phyloP scores from a whole-genome alignment of 495 filamentous ascomycete species.

The Astrocystis sublimbata region DNA sequence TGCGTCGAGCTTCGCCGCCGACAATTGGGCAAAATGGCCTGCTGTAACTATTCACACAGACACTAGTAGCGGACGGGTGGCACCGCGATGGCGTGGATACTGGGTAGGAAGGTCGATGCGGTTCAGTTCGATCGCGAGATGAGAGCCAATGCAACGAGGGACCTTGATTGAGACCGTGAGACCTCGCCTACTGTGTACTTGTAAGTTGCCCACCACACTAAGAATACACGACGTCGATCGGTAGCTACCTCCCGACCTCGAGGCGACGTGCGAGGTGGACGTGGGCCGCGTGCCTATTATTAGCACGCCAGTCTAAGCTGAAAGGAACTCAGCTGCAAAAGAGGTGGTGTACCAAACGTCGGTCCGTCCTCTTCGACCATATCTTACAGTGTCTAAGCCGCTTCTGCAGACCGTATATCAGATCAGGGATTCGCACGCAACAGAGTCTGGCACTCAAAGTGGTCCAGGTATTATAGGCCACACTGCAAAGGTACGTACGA shows the following conservation, averaged over 20 bases:
- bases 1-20: background rate
- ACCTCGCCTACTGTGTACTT: too few species aligned
- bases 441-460: background rate
- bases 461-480: background rate
- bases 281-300: background rate
- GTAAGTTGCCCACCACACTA: too few species aligned
- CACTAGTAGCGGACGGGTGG: background rate
- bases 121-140: background rate
- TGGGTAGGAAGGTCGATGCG: constrained; percentile 12
- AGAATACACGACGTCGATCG: too few species aligned
- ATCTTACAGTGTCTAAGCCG: background rate
- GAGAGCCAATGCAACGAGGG: background rate
- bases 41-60: background rate
- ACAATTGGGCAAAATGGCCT: constrained; percentile 4
- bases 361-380: background rate
- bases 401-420: background rate
- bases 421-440: too few species aligned
- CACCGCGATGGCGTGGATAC: background rate
- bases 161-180: too few species aligned
- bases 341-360: background rate
- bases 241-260: background rate
- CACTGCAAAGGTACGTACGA: too few species aligned
- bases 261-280: background rate
- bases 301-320: constrained; percentile 3
- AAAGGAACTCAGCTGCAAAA: background rate